Evolutionary conservation across 2,329 filamentous ascomycete species (phyloP).

Genomic region (Cylindrodendrum hubeiense): DNA sequence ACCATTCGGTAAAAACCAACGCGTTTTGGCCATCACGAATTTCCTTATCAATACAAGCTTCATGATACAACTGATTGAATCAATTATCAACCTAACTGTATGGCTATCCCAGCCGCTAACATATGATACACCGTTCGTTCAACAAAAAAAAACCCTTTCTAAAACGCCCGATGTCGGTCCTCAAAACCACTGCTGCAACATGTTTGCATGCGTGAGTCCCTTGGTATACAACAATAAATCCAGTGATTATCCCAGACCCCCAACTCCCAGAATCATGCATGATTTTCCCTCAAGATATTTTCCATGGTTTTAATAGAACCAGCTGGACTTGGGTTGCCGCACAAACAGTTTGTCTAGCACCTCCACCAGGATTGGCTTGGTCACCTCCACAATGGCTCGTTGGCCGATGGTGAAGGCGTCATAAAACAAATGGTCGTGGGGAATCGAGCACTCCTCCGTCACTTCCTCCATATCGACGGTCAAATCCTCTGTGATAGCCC

Average conservation of each 20-base stretch:
- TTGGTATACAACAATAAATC: slow-evolving; percentile 8
- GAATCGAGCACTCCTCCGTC: slow-evolving; percentile 52
- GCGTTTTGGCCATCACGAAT: neutral
- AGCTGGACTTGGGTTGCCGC: slow-evolving; percentile 25
- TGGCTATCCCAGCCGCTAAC: neutral
- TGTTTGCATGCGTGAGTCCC: slow-evolving; percentile 1
- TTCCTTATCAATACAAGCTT: neutral
- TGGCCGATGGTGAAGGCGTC: slow-evolving; percentile 61
- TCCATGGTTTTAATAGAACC: slow-evolving; percentile 25
- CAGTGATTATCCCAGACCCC: slow-evolving; percentile 55
- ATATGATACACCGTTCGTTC: neutral
- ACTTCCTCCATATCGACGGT: slow-evolving; percentile 26
- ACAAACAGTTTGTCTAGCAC: slow-evolving; percentile 43
- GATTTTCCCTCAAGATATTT: slow-evolving; percentile 47
- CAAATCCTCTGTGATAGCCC: slow-evolving; percentile 30
- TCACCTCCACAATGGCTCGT: slow-evolving; percentile 45
- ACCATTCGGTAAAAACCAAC: neutral
- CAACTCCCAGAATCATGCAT: slow-evolving; percentile 46
- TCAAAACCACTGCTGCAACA: neutral
- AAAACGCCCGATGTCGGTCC: slow-evolving; percentile 8
- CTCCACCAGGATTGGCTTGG: slow-evolving; percentile 29
- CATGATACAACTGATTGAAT: neutral
- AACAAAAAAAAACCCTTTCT: neutral
- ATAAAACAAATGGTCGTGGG: slow-evolving; percentile 64
- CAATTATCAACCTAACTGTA: neutral